Evolutionary conservation across 2,329 filamentous ascomycete species (phyloP).

Genomic region (Fusarium anguioides): DNA sequence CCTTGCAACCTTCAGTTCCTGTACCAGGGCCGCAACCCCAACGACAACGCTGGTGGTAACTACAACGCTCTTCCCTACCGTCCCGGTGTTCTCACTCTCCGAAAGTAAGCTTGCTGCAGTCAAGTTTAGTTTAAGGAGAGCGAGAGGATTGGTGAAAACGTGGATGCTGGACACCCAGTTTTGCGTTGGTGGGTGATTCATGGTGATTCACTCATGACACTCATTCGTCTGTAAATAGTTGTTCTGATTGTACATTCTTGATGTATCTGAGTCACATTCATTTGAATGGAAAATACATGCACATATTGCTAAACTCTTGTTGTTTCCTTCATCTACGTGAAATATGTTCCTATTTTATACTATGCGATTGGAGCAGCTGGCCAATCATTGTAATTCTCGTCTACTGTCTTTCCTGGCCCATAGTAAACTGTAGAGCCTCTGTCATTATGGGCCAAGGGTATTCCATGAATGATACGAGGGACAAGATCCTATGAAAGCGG

Average conservation of each 20-base stretch:
- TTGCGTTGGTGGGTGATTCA: constrained; percentile 3
- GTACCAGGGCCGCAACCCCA: constrained; percentile 66
- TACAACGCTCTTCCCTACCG: constrained; percentile 52
- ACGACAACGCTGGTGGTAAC: constrained; percentile 49
- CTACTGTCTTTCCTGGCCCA: background rate
- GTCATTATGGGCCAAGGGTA: background rate
- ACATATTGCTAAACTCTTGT: background rate
- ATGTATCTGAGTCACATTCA: constrained; percentile 3
- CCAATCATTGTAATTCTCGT: constrained; percentile 21
- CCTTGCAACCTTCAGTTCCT: constrained; percentile 73
- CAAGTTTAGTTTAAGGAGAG: no score
- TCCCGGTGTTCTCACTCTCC: constrained; percentile 15
- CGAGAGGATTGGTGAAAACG: background rate
- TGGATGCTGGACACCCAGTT: constrained; percentile 4
- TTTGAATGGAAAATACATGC: constrained; percentile 11
- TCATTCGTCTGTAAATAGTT: constrained; percentile 24
- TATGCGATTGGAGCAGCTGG: background rate
- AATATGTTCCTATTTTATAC: no score
- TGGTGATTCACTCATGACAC: constrained; percentile 5
- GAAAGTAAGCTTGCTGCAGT: constrained; percentile 8
- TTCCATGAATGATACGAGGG: background rate
- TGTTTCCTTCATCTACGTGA: rapidly evolving
- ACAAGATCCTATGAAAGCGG: background rate
- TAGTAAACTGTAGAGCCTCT: constrained; percentile 2
- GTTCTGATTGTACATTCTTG: constrained; percentile 18